phyloP scores from a whole-genome alignment of 257 asterid species.

The Cynanchum wilfordii region DNA sequence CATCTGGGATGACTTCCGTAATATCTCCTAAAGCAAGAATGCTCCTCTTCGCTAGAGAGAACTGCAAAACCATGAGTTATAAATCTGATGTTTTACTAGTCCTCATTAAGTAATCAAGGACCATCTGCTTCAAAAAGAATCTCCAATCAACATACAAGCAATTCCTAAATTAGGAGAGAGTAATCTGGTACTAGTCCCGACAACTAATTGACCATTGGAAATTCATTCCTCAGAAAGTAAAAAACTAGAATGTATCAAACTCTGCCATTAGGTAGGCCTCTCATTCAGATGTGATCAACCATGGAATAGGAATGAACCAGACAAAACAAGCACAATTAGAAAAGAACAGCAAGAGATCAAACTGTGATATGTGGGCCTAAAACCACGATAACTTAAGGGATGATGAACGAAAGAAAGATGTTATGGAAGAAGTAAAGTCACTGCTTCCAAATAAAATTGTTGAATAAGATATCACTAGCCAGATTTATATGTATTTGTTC shows the following conservation, averaged over 20 bases:
- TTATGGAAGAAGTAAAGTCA: not conserved
- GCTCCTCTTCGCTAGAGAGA: constrained; percentile 79
- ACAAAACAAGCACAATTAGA: not conserved
- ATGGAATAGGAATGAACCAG: not conserved
- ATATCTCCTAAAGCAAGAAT: constrained; percentile 92
- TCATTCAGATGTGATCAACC: not conserved
- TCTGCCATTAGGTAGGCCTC: not conserved
- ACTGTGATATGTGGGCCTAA: not conserved
- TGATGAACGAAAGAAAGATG: not conserved
- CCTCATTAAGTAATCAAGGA: constrained; percentile 11
- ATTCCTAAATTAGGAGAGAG: not conserved
- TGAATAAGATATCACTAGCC: not conserved
- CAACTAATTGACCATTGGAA: not conserved
- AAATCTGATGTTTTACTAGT: not conserved
- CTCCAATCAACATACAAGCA: not conserved
- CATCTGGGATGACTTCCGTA: constrained; percentile 82
- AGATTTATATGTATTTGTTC: not conserved
- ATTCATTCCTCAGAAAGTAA: not conserved
- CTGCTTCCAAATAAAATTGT: not conserved
- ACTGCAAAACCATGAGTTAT: constrained; percentile 39
- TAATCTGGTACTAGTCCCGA: not conserved
- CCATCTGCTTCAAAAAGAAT: not conserved
- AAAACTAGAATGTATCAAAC: not conserved
- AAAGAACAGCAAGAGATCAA: not conserved
- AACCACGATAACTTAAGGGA: not conserved